Conservation (phyloP, 2,329 filamentous ascomycete species). For the Microdochium trichocladiopsis region DNA sequence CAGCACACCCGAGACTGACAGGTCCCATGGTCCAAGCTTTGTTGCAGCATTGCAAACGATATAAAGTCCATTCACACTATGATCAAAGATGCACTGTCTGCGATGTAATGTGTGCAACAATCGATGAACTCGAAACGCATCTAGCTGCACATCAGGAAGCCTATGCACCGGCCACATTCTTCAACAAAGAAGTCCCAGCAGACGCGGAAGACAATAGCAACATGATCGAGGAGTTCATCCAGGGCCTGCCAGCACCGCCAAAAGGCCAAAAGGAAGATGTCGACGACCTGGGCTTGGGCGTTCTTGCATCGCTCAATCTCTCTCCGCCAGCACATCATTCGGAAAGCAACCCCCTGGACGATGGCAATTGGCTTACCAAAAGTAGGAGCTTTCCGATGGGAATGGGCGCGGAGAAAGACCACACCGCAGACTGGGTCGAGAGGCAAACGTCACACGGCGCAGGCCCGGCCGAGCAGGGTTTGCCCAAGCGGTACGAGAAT, state of each 20-base stretch:
- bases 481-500: conserved; percentile 2
- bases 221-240: background rate
- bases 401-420: conserved; percentile 1
- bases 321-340: background rate
- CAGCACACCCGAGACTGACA: conserved; percentile 1
- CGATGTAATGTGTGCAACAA: background rate
- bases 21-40: conserved; percentile 8
- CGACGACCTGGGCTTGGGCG: background rate
- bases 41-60: conserved; percentile 9
- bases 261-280: background rate
- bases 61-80: conserved; percentile 1
- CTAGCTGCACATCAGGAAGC: background rate
- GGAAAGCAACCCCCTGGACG: background rate
- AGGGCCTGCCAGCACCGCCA: background rate
- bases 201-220: background rate
- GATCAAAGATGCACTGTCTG: background rate
- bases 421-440: conserved; percentile 1
- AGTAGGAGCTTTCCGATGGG: background rate
- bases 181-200: background rate
- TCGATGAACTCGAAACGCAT: background rate
- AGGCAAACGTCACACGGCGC: background rate
- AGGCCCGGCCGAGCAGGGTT: background rate
- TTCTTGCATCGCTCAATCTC: background rate
- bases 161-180: background rate
- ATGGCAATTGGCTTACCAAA: background rate